A percentile compares a stretch with the other conserved stretches of the same genome.
Evolutionary conservation across 2,329 filamentous ascomycete species (phyloP).

Genomic region (Ophiostoma angusticollis): DNA sequence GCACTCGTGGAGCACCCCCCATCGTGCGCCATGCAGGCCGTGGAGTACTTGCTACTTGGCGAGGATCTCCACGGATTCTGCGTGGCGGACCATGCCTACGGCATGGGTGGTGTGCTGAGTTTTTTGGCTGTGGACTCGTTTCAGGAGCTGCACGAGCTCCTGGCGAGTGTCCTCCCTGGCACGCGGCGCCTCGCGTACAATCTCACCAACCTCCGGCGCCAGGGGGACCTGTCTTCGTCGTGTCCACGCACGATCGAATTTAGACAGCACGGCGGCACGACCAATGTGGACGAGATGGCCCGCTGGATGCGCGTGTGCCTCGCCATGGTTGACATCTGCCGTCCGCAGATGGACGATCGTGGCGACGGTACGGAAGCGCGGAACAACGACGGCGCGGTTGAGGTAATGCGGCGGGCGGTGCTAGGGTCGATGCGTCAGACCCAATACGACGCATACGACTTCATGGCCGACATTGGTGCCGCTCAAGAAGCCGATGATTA

Average conservation of each 20-base stretch:
- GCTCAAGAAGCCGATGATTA: too few species aligned
- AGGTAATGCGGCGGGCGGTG: not conserved
- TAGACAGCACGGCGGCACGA: conserved; percentile 7
- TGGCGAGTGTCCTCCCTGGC: too few species aligned
- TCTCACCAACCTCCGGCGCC: conserved; percentile 4
- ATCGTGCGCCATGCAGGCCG: too few species aligned
- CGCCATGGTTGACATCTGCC: not conserved
- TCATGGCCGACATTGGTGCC: conserved; percentile 3
- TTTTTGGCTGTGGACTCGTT: too few species aligned
- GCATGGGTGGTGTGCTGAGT: too few species aligned
- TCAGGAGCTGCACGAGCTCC: too few species aligned
- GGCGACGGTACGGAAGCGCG: not conserved
- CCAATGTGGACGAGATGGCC: not conserved
- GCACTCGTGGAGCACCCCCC: too few species aligned
- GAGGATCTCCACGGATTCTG: too few species aligned
- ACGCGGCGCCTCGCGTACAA: too few species aligned
- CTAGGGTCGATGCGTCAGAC: not conserved
- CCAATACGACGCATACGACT: conserved; percentile 3
- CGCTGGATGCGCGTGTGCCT: conserved; percentile 2
- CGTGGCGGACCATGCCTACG: too few species aligned
- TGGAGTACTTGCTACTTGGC: too few species aligned
- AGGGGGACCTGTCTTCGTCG: not conserved
- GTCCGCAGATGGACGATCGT: not conserved
- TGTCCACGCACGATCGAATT: conserved; percentile 5
- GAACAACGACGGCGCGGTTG: not conserved